A percentile compares a stretch with the other conserved stretches of the same genome.
phyloP scores from a whole-genome alignment of 805 yeast genomes.

The Candida morakotiae region DNA sequence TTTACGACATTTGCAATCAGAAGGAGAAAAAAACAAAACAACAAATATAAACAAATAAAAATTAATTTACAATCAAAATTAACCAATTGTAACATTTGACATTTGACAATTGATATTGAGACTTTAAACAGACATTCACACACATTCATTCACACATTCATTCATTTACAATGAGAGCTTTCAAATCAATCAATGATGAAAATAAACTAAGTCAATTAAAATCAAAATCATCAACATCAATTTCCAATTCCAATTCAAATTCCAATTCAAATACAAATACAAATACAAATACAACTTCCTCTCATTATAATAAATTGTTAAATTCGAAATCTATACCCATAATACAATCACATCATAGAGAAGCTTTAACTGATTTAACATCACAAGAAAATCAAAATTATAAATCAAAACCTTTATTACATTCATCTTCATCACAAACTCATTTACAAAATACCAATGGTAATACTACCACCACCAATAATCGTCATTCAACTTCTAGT shows the following conservation, averaged over 20 bases:
- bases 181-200: conserved; percentile 15
- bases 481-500: too few relatives aligned
- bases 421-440: background rate
- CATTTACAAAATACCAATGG: conserved; percentile 6
- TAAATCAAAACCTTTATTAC: background rate
- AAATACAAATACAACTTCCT: background rate
- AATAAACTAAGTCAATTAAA: conserved; percentile 10
- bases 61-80: too few relatives aligned
- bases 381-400: conserved; percentile 14
- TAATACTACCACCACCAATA: conserved; percentile 10
- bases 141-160: too few relatives aligned
- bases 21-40: too few relatives aligned
- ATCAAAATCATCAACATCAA: background rate
- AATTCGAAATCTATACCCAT: background rate
- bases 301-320: too few relatives aligned
- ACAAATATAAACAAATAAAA: too few relatives aligned
- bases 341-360: conserved; percentile 13
- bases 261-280: background rate
- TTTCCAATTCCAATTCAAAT: too few relatives aligned
- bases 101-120: too few relatives aligned
- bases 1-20: too few relatives aligned
- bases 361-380: conserved; percentile 28
- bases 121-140: too few relatives aligned
- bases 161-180: conserved; percentile 16
- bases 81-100: too few relatives aligned